Conservation (phyloP, 257 asterid species). For the Linaria vulgaris region DNA sequence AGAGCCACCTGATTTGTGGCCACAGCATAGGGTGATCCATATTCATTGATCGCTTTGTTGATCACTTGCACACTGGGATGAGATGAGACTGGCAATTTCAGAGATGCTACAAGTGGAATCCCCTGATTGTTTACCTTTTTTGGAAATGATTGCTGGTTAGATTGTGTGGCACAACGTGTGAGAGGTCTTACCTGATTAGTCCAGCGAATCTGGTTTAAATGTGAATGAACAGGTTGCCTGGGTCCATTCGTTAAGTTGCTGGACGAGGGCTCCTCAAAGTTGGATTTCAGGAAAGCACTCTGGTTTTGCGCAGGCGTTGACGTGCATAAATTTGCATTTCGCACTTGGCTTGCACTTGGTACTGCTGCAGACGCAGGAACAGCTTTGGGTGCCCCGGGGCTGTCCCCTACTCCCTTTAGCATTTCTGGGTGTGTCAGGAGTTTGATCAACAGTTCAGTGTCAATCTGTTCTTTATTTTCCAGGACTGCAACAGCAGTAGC, state of each 20-base stretch:
- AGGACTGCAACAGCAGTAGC: slow-evolving; percentile 39
- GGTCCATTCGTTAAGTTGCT: slow-evolving; percentile 14
- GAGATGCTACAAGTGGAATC: background rate
- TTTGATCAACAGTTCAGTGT: slow-evolving; percentile 35
- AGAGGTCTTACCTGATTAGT: slow-evolving; percentile 19
- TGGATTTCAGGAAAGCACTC: background rate
- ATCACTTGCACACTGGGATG: slow-evolving; percentile 13
- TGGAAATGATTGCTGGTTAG: too few species aligned
- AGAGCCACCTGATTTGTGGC: slow-evolving; percentile 19
- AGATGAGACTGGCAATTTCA: too few species aligned
- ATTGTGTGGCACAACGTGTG: slow-evolving; percentile 6
- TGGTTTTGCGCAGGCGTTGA: slow-evolving; percentile 20
- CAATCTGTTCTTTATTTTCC: slow-evolving; percentile 35
- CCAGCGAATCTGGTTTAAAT: background rate
- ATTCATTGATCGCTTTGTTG: slow-evolving; percentile 23
- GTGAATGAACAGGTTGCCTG: background rate
- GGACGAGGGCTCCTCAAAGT: slow-evolving; percentile 4
- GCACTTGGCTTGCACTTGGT: background rate
- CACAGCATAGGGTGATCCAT: too few species aligned
- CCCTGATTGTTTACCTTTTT: slow-evolving; percentile 26
- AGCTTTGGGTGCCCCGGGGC: slow-evolving; percentile 5
- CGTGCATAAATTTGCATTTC: slow-evolving; percentile 9
- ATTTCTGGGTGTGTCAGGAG: slow-evolving; percentile 41
- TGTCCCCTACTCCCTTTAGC: slow-evolving; percentile 21
- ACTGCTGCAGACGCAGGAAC: slow-evolving; percentile 21